These are phyloP conservation scores for Apiospora marii DNA, from an alignment of 2,329 filamentous ascomycete genomes.

Conservation along the genomic window DNA sequence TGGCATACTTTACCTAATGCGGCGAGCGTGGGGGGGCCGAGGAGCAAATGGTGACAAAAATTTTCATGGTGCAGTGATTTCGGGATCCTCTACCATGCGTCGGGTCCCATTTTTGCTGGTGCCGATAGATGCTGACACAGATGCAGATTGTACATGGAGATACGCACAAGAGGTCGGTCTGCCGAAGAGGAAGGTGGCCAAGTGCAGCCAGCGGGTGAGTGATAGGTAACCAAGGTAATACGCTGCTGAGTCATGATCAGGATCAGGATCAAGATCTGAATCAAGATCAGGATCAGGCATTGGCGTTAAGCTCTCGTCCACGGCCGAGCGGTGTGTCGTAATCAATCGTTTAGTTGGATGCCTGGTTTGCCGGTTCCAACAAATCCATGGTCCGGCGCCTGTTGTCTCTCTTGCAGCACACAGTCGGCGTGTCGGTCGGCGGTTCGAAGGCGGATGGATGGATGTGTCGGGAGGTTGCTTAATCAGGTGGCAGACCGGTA, in stretches of 20 bases:
- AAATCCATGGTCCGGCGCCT: background rate
- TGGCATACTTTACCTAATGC: constrained; percentile 21
- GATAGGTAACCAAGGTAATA: no score
- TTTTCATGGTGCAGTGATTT: constrained; percentile 17
- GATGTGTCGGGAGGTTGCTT: no score
- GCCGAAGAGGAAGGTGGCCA: constrained; percentile 2
- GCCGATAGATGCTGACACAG: background rate
- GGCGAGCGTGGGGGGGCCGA: constrained; percentile 4
- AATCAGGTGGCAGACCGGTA: no score
- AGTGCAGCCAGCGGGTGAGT: background rate
- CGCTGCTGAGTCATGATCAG: background rate
- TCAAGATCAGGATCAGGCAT: background rate
- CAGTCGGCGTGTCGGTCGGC: no score
- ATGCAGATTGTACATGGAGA: background rate
- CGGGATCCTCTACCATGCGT: background rate
- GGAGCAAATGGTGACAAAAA: constrained; percentile 13
- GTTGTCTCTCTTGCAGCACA: no score
- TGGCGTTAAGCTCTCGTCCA: constrained; percentile 4
- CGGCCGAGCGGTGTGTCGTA: constrained; percentile 11
- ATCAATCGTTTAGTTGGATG: background rate
- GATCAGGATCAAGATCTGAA: background rate
- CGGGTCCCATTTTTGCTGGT: background rate
- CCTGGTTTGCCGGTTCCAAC: background rate
- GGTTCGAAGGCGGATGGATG: no score
- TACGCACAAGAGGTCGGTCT: background rate